Conservation (phyloP, 2,329 filamentous ascomycete genomes). For the Colletotrichum ledebouriae region DNA sequence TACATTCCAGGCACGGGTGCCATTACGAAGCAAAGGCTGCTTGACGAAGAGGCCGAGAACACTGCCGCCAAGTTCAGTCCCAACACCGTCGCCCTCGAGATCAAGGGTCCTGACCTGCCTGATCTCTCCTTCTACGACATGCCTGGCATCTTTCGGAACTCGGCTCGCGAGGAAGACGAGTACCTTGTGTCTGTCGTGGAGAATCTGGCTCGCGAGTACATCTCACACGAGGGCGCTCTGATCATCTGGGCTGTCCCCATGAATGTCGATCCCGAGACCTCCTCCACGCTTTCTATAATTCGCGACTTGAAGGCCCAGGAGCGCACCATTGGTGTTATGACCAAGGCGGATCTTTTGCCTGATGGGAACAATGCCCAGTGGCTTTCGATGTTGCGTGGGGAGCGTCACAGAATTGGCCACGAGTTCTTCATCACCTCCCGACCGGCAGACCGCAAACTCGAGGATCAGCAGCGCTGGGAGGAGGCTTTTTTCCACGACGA, state of each 20-base stretch:
- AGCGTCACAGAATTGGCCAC: slow-evolving; percentile 74
- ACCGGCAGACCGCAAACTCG: slow-evolving; percentile 68
- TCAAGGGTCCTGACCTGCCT: slow-evolving; percentile 78
- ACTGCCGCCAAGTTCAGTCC: slow-evolving; percentile 80
- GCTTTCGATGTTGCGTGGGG: slow-evolving; percentile 71
- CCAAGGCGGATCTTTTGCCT: slow-evolving; percentile 83
- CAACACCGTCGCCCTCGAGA: slow-evolving; percentile 83
- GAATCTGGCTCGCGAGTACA: slow-evolving; percentile 78
- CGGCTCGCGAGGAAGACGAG: slow-evolving; percentile 72
- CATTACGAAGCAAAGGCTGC: slow-evolving; percentile 53
- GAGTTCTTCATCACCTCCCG: slow-evolving; percentile 85
- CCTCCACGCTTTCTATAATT: slow-evolving; percentile 76
- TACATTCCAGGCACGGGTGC: slow-evolving; percentile 67
- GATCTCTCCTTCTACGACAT: slow-evolving; percentile 88
- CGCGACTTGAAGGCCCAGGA: slow-evolving; percentile 66
- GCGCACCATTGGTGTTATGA: slow-evolving; percentile 81
- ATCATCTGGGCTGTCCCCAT: slow-evolving; percentile 84
- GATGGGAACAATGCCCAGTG: slow-evolving; percentile 69
- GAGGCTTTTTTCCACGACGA: slow-evolving; percentile 63
- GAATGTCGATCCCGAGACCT: slow-evolving; percentile 83
- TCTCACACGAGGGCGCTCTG: slow-evolving; percentile 76
- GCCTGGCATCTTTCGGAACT: slow-evolving; percentile 83
- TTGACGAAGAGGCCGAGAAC: slow-evolving; percentile 54
- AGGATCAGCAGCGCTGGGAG: slow-evolving; percentile 65
- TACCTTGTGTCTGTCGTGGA: slow-evolving; percentile 80